These are phyloP conservation scores for Crucihimalaya himalaica DNA, from an alignment of 345 rosid species.

Conservation along the genomic window DNA sequence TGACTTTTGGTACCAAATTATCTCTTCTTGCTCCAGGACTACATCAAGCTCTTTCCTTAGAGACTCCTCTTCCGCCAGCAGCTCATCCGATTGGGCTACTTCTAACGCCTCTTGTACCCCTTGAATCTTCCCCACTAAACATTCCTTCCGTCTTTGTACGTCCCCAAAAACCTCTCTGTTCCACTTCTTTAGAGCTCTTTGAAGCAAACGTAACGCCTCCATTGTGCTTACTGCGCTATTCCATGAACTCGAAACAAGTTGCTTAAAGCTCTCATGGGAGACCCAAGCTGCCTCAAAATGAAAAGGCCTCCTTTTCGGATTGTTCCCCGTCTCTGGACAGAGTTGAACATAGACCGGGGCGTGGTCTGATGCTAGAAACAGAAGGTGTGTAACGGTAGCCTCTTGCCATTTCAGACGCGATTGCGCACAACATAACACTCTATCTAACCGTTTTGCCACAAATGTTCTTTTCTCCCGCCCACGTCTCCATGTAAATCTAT, in stretches of 20 bases:
- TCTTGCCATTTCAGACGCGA: not conserved
- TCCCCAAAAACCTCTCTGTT: not conserved
- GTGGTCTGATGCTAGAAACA: not conserved
- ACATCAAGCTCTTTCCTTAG: not conserved
- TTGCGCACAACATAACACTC: accelerated
- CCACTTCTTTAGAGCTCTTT: not conserved
- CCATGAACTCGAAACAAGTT: too few relatives aligned
- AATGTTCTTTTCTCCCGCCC: not conserved
- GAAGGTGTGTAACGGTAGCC: not conserved
- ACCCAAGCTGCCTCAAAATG: not conserved
- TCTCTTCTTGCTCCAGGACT: not conserved
- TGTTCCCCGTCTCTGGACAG: accelerated
- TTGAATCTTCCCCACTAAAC: too few relatives aligned
- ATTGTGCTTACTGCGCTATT: too few relatives aligned
- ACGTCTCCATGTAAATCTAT: too few relatives aligned
- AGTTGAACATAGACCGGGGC: not conserved
- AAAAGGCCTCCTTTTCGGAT: accelerated
- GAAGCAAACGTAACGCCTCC: accelerated
- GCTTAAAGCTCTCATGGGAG: accelerated
- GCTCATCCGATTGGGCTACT: accelerated
- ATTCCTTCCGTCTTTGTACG: accelerated
- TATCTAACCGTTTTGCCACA: not conserved
- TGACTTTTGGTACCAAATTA: not conserved
- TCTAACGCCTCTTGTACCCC: not conserved
- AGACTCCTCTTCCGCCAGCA: not conserved